Evolutionary conservation across 1,284 basidiomycete species (phyloP), one percentile per base, ranked within the genome.

Genomic region (Cystobasidium sp.): DNA sequence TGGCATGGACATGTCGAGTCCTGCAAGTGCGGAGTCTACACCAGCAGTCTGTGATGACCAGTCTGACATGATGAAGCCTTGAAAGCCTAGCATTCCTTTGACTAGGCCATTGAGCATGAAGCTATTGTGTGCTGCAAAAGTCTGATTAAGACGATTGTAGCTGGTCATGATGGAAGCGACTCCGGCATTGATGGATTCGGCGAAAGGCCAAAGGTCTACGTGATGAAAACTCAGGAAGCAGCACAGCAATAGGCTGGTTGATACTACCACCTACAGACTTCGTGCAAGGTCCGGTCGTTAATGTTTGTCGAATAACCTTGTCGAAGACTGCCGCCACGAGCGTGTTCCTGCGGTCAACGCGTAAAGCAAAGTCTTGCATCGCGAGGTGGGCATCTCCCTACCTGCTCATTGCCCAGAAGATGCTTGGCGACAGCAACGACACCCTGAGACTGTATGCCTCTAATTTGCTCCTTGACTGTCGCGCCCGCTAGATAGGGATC

Each of bases 381-480:
- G 16, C 37, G 14, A 3, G 16, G 37, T 39, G 55, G 5, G 16
- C 55, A 24, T 14, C 3, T 16, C 55, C 47, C 86, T 80, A 90
- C 89, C 82, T 82, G 79, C 76, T 84, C 83, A 75, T 84, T 87
- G 78, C 90, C 85, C 6, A 76, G 41, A 70, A 86, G 88, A 82
- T 93, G 91, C 83, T 94, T 94, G 18, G 90, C 90, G 75, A 84
- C 81, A 31, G 24, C 64, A 3, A 46, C 66, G 24, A 93, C 89
- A 46, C 91, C 91, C 0, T 84, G 85, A 49, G 84, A 81, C 80
- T 94, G 92, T 82, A 92, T 83, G 0, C 92, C 91, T 24, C 89
- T 75, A 55, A 84, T 81, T 18, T 81, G 81, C 24, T 81, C 76
- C 78, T 80, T 81, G 6, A 82, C 82, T 14, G 81, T 76, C 22